Evolutionary conservation across 2,329 filamentous ascomycete genomes (phyloP).

Genomic region (Neophaeococcomyces aloes): DNA sequence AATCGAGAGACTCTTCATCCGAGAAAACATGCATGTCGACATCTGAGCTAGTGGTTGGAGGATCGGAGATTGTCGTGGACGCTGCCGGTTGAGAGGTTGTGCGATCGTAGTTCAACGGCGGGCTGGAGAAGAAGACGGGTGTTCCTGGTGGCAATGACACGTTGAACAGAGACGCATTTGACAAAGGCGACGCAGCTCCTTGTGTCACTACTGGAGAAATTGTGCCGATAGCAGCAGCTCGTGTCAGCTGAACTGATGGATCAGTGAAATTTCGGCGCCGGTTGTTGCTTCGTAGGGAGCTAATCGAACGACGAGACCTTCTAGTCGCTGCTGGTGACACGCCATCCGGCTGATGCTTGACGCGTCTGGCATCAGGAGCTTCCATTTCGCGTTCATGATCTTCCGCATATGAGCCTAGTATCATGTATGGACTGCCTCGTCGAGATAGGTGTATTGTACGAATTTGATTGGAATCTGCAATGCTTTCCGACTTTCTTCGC

Average conservation of each 20-base stretch:
- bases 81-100: slow-evolving; percentile 29
- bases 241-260: slow-evolving; percentile 18
- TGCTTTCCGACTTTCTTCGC: slow-evolving; percentile 27
- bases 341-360: background rate
- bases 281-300: slow-evolving; percentile 23
- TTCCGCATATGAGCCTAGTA: slow-evolving; percentile 13
- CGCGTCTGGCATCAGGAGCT: background rate
- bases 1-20: slow-evolving; percentile 52
- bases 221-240: slow-evolving; percentile 17
- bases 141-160: slow-evolving; percentile 21
- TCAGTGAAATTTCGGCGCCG: slow-evolving; percentile 20
- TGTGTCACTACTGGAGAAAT: slow-evolving; percentile 16
- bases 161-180: slow-evolving; percentile 24
- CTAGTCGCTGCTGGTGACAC: slow-evolving; percentile 10
- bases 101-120: slow-evolving; percentile 10
- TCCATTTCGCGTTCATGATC: slow-evolving; percentile 8
- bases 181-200: slow-evolving; percentile 22
- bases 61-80: slow-evolving; percentile 49
- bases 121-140: slow-evolving; percentile 20
- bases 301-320: slow-evolving; percentile 24
- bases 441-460: background rate
- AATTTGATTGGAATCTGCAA: slow-evolving; percentile 9
- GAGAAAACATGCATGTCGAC: slow-evolving; percentile 47
- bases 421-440: slow-evolving; percentile 11
- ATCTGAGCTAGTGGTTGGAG: slow-evolving; percentile 49